These are phyloP conservation scores for Auriscalpium orientale DNA, from an alignment of 768 basidiomycete species.

Conservation along the genomic window DNA sequence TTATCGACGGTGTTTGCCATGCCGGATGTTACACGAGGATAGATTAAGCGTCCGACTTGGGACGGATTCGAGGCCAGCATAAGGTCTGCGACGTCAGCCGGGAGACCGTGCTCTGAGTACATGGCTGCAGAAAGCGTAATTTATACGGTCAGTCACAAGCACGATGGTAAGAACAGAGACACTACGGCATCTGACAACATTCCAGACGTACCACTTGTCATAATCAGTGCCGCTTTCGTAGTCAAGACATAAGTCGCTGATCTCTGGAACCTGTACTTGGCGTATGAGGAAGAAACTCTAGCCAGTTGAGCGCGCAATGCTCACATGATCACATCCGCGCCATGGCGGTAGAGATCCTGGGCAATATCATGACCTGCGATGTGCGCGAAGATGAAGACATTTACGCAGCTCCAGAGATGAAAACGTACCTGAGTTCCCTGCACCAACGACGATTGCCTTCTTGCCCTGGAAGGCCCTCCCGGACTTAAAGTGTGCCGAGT, in stretches of 20 bases:
- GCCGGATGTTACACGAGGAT: not conserved
- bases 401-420: not conserved
- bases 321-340: constrained; percentile 15
- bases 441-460: constrained; percentile 60
- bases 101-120: not conserved
- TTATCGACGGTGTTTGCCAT: not conserved
- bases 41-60: not conserved
- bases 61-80: not conserved
- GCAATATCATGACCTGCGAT: constrained; percentile 29
- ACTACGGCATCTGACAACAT: not conserved
- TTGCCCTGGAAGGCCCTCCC: constrained; percentile 48
- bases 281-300: not conserved
- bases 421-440: constrained; percentile 50
- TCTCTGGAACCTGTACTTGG: not conserved
- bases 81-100: not conserved
- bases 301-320: not conserved
- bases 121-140: not conserved
- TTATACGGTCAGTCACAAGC: too few relatives aligned
- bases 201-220: not conserved
- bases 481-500: constrained; percentile 44
- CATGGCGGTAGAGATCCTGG: constrained; percentile 25
- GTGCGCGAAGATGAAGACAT: not conserved
- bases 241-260: not conserved
- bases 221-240: not conserved
- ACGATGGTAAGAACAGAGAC: not conserved